Conservation (phyloP, 2,329 filamentous ascomycete species). For the Xylariaceae sp. region DNA sequence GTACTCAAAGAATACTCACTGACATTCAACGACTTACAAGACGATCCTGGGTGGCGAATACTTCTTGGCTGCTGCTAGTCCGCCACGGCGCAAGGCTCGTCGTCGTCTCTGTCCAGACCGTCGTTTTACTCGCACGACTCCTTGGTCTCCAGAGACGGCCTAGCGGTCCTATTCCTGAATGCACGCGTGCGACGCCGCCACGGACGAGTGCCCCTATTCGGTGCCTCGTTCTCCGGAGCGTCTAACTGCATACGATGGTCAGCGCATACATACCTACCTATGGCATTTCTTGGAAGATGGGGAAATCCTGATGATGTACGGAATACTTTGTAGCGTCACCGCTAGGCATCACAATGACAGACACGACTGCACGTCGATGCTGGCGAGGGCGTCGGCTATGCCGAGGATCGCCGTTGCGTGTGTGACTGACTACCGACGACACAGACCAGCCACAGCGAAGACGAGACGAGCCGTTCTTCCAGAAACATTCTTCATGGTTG, state of each 20-base stretch:
- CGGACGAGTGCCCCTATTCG: not conserved
- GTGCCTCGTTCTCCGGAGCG: not conserved
- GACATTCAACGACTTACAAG: too few relatives aligned
- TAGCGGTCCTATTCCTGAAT: not conserved
- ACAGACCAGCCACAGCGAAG: not conserved
- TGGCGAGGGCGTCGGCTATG: not conserved
- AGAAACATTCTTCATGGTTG: constrained; percentile 18
- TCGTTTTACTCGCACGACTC: not conserved
- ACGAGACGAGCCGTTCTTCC: constrained; percentile 3
- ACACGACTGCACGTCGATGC: too few relatives aligned
- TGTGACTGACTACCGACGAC: not conserved
- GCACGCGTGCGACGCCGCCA: not conserved
- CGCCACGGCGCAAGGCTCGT: too few relatives aligned
- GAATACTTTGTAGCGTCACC: too few relatives aligned
- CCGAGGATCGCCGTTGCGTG: not conserved
- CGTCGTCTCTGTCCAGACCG: too few relatives aligned
- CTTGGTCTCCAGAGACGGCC: not conserved
- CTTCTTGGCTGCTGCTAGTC: too few relatives aligned
- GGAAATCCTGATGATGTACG: too few relatives aligned
- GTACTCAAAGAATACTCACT: too few relatives aligned
- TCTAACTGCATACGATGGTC: not conserved
- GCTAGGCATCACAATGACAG: too few relatives aligned
- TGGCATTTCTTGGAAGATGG: too few relatives aligned
- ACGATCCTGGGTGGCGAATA: too few relatives aligned
- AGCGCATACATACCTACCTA: too few relatives aligned